phyloP scores from a whole-genome alignment of 352 stramenopile genomes.

The Pythium periplocum region DNA sequence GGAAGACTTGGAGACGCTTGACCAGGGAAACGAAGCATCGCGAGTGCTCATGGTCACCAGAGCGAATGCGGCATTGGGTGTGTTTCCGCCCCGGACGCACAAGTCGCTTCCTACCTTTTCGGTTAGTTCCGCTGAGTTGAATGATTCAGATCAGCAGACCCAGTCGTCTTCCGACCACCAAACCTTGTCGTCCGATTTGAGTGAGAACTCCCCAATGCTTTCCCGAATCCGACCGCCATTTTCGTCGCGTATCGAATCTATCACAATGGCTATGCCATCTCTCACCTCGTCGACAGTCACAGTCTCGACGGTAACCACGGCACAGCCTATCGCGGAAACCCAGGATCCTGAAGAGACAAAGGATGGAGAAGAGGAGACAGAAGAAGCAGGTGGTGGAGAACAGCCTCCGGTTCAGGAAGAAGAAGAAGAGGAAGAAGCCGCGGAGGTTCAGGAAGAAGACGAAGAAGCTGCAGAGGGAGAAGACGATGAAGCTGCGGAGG shows the following conservation, averaged over 20 bases:
- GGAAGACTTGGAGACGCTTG: constrained; percentile 18
- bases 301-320: too few species aligned
- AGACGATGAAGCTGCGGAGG: constrained; percentile 4
- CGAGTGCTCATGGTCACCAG: background rate
- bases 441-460: background rate
- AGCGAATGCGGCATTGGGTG: background rate
- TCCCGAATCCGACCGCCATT: too few species aligned
- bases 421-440: constrained; percentile 4
- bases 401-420: background rate
- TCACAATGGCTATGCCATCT: too few species aligned
- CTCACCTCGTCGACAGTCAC: too few species aligned
- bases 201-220: too few species aligned
- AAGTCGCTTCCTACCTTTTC: too few species aligned
- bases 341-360: background rate
- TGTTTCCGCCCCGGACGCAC: constrained; percentile 3
- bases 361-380: constrained; percentile 6
- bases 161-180: too few species aligned
- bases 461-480: constrained; percentile 3
- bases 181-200: too few species aligned
- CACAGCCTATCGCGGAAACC: too few species aligned
- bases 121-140: too few species aligned
- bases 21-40: constrained; percentile 8
- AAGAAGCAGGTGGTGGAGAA: background rate
- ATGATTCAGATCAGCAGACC: too few species aligned
- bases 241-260: too few species aligned